Conservation (phyloP, 805 yeast species). For the Metschnikowia amazonensis region DNA sequence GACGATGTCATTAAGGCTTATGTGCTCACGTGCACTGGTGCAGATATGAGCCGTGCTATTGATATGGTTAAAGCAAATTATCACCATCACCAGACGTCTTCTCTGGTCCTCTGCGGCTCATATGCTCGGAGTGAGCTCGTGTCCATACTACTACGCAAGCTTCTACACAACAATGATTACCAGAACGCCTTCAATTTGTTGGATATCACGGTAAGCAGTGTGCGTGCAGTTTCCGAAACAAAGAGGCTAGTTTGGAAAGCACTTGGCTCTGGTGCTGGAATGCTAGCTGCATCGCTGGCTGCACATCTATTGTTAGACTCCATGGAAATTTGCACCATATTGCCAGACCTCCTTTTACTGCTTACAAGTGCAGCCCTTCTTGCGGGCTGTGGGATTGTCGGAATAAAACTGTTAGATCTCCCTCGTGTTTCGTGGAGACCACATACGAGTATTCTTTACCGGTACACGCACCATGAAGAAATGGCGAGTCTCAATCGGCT, state of each 20-base stretch:
- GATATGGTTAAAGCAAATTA: conserved; percentile 12
- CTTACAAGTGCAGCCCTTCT: background rate
- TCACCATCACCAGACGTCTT: background rate
- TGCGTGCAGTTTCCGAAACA: background rate
- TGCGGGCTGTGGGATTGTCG: background rate
- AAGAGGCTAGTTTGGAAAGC: background rate
- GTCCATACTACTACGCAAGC: conserved; percentile 9
- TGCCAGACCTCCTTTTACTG: conserved; percentile 1
- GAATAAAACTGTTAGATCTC: conserved; percentile 2
- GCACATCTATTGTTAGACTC: background rate
- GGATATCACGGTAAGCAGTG: conserved; percentile 11
- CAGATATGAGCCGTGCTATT: conserved; percentile 10
- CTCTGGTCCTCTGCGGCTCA: background rate
- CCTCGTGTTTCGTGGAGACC: conserved; percentile 34
- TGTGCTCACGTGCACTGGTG: conserved; percentile 6
- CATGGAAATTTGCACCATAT: background rate
- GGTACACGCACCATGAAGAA: conserved; percentile 30
- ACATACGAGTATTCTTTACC: conserved; percentile 26
- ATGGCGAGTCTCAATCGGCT: conserved; percentile 30
- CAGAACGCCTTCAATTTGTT: conserved; percentile 16
- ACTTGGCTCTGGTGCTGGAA: background rate
- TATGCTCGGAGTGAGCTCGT: conserved; percentile 2
- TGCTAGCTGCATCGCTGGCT: background rate
- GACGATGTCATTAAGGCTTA: conserved; percentile 12
- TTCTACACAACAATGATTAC: conserved; percentile 13